Evolutionary conservation across 1,284 basidiomycete genomes (phyloP), one percentile per base, ranked within the genome.

Genomic region (Dichomitus squalens): DNA sequence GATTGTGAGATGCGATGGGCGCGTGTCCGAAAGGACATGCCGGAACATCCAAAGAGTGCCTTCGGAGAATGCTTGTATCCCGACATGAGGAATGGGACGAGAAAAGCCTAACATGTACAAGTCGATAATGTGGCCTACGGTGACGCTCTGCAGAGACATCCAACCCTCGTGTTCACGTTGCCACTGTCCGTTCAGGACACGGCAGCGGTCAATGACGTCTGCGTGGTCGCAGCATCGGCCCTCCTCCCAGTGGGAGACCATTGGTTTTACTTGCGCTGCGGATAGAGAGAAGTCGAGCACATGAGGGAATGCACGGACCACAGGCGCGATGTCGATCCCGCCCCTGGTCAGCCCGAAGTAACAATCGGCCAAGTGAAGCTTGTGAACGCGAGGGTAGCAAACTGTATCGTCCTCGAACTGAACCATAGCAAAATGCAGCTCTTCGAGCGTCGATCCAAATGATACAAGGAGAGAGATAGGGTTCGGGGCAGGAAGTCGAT

Each of bases 61-160:
- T 20, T 48, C 53, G 11, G 56, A 61, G 36, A 61, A 47, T 50
- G 53, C 53, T 8, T 36, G 18, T n/a, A 61, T 49, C 40, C 49
- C 55, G 23, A 61, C 55, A 7, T 31, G 34, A 4, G 41, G 55
- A 12, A 61, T 53, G 34, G 34, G 16, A 4, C 20, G 35, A 12
- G 34, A 34, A 11, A 61, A 43, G 14, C 53, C 56, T 21, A 56
- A 48, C 60, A 61, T 58, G 44, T 56, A 61, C 16, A 61, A 23
- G 48, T 61, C 60, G 25, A 52, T 39, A 48, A 61, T 29, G 29
- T 56, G 56, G 18, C 57, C 57, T 9, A 29, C 60, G 1, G 35
- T 21, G 27, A 61, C 43, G 29, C 43, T 48, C 21, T 18, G 14
- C 23, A 58, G 48, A 9, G 25, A 9, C 40, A 21, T 21, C 57